phyloP scores from a whole-genome alignment of 2,329 filamentous ascomycete species.

The Cyphellophora europaea region DNA sequence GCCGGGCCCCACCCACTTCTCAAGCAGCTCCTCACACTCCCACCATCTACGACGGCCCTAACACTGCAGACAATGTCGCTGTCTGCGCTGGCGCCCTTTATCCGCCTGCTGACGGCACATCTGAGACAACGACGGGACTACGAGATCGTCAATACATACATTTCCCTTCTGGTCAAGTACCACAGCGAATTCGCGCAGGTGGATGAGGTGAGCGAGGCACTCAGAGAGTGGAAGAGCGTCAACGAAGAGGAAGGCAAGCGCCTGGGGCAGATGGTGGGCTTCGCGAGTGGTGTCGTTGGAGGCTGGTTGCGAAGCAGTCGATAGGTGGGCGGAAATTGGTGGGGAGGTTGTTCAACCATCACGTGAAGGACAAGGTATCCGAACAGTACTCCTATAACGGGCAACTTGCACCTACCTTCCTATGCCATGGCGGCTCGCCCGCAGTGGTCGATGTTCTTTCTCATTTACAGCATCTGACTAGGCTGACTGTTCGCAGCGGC shows the following conservation, averaged over 20 bases:
- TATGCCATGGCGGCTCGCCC: too few species aligned
- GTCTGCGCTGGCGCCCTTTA: constrained; percentile 70
- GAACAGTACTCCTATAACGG: too few species aligned
- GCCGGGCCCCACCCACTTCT: constrained; percentile 60
- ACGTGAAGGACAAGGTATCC: too few species aligned
- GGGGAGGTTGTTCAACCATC: too few species aligned
- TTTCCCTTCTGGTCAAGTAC: constrained; percentile 81
- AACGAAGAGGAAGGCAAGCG: constrained; percentile 64
- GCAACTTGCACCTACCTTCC: too few species aligned
- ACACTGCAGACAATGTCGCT: constrained; percentile 76
- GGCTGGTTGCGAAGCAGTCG: constrained; percentile 57
- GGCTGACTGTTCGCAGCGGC: too few species aligned
- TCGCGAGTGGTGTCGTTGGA: constrained; percentile 74
- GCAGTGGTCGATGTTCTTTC: too few species aligned
- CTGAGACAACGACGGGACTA: constrained; percentile 65
- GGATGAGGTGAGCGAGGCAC: constrained; percentile 34
- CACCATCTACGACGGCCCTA: constrained; percentile 78
- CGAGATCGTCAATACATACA: constrained; percentile 93
- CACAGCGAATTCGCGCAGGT: constrained; percentile 50
- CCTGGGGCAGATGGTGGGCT: constrained; percentile 69
- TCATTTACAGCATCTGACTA: too few species aligned
- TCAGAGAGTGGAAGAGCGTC: constrained; percentile 62
- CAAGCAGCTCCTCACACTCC: constrained; percentile 67
- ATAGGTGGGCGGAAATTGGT: constrained; percentile 19
- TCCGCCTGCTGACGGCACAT: constrained; percentile 65